Evolutionary conservation across 768 basidiomycete genomes (phyloP).

Genomic region (Lyophyllum atratum): DNA sequence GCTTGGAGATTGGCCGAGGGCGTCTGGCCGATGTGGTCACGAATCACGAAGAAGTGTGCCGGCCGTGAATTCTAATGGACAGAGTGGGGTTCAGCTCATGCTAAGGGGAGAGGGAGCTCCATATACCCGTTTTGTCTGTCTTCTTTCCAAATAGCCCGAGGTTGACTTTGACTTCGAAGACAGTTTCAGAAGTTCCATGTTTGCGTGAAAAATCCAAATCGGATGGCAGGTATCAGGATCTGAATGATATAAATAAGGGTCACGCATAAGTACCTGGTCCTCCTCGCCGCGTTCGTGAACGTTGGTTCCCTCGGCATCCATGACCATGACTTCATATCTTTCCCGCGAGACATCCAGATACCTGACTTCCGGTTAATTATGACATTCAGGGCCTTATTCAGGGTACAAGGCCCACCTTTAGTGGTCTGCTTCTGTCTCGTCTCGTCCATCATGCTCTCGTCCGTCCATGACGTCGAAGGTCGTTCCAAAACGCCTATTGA

Average conservation of each 20-base stretch:
- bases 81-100: not conserved
- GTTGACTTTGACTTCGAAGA: constrained; percentile 98
- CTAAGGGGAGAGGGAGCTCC: not conserved
- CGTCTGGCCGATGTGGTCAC: constrained; percentile 93
- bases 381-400: not conserved
- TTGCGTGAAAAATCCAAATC: constrained; percentile 94
- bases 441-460: too few relatives aligned
- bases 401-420: constrained; percentile 61
- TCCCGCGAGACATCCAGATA: constrained; percentile 97
- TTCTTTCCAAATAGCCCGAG: constrained; percentile 90
- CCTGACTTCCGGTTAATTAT: constrained; percentile 46
- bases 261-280: constrained; percentile 83
- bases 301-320: constrained; percentile 99
- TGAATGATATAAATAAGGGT: not conserved
- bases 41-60: constrained; percentile 98
- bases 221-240: not conserved
- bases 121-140: constrained; percentile 53
- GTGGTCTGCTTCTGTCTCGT: constrained; percentile 93
- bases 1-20: constrained; percentile 87
- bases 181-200: constrained; percentile 98
- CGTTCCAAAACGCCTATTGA: constrained; percentile 95
- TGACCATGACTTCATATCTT: constrained; percentile 91
- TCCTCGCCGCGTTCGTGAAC: constrained; percentile 98
- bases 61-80: constrained; percentile 40
- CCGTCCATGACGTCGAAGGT: constrained; percentile 99